Percentiles rank a stretch among this genome's conserved stretches.
Evolutionary conservation across 257 asterid species (phyloP).

Genomic region (Osmanthus fragrans): DNA sequence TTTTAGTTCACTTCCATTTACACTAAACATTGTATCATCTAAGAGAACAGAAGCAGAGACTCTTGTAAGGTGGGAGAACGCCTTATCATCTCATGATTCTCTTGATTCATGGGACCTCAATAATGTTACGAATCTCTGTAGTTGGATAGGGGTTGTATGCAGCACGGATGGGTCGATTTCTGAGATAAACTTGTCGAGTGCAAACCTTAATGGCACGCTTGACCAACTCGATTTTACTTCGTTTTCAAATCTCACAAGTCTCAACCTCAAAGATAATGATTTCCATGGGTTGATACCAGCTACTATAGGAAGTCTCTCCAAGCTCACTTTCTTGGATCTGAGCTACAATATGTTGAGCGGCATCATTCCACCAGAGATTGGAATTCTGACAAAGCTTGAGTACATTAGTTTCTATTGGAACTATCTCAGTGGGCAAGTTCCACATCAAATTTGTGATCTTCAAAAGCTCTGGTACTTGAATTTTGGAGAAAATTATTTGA

Average conservation of each 20-base stretch:
- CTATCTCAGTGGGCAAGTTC: slow-evolving; percentile 46
- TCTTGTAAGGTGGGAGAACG: slow-evolving; percentile 57
- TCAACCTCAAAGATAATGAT: slow-evolving; percentile 45
- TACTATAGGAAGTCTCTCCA: slow-evolving; percentile 41
- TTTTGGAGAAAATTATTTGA: slow-evolving; percentile 58
- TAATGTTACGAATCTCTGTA: slow-evolving; percentile 50
- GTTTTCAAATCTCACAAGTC: slow-evolving; percentile 36
- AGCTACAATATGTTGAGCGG: slow-evolving; percentile 44
- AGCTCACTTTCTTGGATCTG: slow-evolving; percentile 60
- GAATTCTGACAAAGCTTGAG: slow-evolving; percentile 44
- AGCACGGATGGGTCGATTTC: slow-evolving; percentile 39
- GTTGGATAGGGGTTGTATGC: slow-evolving; percentile 62
- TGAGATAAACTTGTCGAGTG: slow-evolving; percentile 37
- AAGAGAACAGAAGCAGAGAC: slow-evolving; percentile 51
- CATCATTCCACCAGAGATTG: slow-evolving; percentile 61
- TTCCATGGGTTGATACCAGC: slow-evolving; percentile 63
- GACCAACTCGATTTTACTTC: slow-evolving; percentile 44
- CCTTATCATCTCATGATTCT: slow-evolving; percentile 30
- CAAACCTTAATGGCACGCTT: slow-evolving; percentile 43
- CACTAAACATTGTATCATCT: slow-evolving; percentile 31
- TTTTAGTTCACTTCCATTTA: slow-evolving; percentile 24
- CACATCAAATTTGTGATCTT: slow-evolving; percentile 58
- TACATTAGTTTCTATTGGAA: slow-evolving; percentile 51
- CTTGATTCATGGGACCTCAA: slow-evolving; percentile 59
- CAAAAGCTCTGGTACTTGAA: slow-evolving; percentile 53